Base-by-base conservation (phyloP, 2,329 filamentous ascomycete genomes). In the Neofusicoccum sp. region DNA sequence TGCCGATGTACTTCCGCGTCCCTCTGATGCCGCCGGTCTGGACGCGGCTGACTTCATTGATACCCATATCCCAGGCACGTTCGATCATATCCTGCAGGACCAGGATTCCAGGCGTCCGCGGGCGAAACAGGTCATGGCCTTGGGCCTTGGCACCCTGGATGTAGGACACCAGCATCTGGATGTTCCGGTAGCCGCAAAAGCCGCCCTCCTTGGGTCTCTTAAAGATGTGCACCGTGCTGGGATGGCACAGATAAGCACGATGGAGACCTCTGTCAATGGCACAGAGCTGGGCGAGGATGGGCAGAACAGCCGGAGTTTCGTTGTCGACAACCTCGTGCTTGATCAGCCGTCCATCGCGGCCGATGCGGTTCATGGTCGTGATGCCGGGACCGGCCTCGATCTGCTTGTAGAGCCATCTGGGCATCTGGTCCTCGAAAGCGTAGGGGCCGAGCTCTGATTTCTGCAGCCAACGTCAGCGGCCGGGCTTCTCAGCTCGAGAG, bases 1-100 rank as follows among this genome's bases (percentile, higher is more conserved):
- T 97, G 14, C 93, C 93, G 67, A 98, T 98, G 70, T 95, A 98
- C 73, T 97, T 98, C 63, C 95, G 85, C 0, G 93, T 96, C n/a
- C 88, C 88, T 64, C 80, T 85, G 64, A 98, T 89, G 1, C 92
- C 91, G 2, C 93, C 93, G 0, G 93, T 97, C 74, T 98, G 91
- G 2, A 85, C 71, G 34, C 90, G 84, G 3, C 89, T 91, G 45
- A 86, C 82, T 3, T 83, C 72, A 68, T 96, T 95, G 71, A 95
- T 91, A 0, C 90, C 92, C 70, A 81, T 82, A 69, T 96, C 90
- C 93, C 93, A 98, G 0, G 92, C 93, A 14, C 79, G 77, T 73
- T 98, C 93, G 66, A 98, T 96, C 68, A 87, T 79, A 59, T 96
- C 89, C 70, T 98, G 95, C 6, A 98, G 84, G 53, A 88, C 80